Conservation (phyloP, 2,329 filamentous ascomycete genomes). For the Cladorrhinum sp. region DNA sequence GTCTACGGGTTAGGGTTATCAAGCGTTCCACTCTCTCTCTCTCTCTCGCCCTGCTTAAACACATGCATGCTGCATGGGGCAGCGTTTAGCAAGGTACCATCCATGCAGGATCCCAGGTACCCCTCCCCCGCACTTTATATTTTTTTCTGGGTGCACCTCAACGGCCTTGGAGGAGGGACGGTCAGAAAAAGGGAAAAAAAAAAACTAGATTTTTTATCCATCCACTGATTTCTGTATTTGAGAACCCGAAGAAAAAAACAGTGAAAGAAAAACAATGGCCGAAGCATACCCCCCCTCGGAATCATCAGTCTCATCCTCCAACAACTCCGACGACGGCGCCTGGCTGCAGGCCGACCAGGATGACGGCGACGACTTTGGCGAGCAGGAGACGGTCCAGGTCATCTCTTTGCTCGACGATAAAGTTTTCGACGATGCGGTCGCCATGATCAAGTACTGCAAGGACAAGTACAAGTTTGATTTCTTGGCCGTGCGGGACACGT, state of each 20-base stretch:
- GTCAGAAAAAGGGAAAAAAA: no score
- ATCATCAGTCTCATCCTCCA: slow-evolving; percentile 19
- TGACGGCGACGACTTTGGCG: slow-evolving; percentile 51
- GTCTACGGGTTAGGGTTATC: background rate
- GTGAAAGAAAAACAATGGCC: slow-evolving; percentile 15
- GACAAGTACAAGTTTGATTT: slow-evolving; percentile 67
- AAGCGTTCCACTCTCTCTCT: background rate
- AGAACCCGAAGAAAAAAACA: background rate
- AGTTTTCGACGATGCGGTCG: slow-evolving; percentile 59
- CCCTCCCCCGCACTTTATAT: background rate
- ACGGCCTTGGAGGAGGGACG: background rate
- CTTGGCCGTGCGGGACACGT: slow-evolving; percentile 51
- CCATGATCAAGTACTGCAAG: slow-evolving; percentile 68
- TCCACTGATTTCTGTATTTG: no score
- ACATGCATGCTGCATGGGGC: background rate
- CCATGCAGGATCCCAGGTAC: background rate
- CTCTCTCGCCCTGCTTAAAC: background rate
- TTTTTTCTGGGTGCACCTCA: background rate
- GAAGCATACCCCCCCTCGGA: slow-evolving; percentile 22
- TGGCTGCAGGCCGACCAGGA: slow-evolving; percentile 31
- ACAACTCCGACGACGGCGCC: slow-evolving; percentile 34
- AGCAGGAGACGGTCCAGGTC: slow-evolving; percentile 58
- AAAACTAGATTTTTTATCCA: background rate
- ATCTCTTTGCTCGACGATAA: slow-evolving; percentile 66
- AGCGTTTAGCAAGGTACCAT: background rate